phyloP scores from a whole-genome alignment of 306 rosid genomes.

The apple (Malus domestica) region DNA sequence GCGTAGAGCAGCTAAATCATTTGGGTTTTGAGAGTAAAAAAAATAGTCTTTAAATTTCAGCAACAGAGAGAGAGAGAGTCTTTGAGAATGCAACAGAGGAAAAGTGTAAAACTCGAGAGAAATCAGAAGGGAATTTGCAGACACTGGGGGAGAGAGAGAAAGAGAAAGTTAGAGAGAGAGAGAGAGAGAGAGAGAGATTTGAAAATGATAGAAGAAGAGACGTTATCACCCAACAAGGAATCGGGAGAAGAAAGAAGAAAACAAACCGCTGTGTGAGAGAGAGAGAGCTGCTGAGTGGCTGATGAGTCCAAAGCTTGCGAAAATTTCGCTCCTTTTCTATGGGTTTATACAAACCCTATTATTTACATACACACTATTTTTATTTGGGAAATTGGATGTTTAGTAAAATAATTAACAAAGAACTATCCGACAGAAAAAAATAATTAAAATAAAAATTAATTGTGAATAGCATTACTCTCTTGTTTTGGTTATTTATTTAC shows the following conservation, averaged over 20 bases:
- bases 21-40: not conserved
- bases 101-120: not conserved
- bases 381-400: too few relatives aligned
- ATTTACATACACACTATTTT: too few relatives aligned
- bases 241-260: not conserved
- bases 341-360: too few relatives aligned
- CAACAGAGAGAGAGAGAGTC: not conserved
- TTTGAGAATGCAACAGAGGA: not conserved
- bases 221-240: not conserved
- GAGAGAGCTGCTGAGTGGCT: not conserved
- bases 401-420: too few relatives aligned
- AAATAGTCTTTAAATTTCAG: not conserved
- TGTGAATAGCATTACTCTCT: too few relatives aligned
- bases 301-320: not conserved
- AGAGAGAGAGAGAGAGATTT: not conserved
- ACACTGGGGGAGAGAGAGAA: not conserved
- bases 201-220: slow-evolving; percentile 2
- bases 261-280: not conserved
- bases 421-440: too few relatives aligned
- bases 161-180: not conserved
- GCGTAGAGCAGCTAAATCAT: not conserved
- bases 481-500: not conserved
- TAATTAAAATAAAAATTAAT: too few relatives aligned
- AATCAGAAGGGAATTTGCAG: not conserved
- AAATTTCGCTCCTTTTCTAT: not conserved